Base-by-base conservation (phyloP, 1,284 basidiomycete genomes). In the Dichomitus squalens region DNA sequence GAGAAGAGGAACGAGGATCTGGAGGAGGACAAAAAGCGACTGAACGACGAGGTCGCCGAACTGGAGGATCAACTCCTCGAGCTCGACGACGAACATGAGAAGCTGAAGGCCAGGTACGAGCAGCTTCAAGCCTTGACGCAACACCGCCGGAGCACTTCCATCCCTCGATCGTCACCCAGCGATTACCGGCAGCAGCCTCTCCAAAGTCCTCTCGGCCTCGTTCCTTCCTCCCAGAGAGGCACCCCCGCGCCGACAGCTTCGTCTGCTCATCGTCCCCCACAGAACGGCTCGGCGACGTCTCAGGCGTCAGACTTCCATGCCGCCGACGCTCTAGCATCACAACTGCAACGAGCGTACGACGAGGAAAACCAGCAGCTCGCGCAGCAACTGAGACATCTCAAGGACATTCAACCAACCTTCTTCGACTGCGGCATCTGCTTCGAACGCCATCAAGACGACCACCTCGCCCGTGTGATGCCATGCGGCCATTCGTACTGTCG, bases 401-500 rank as follows among this genome's bases (percentile, higher is more conserved):
- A 68, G n/a, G 63, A 67, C 31, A 48, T 57, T 6, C 62, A 61
- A 21, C 76, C 75, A 43, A 57, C 53, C 9, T 66, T 72, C 23
- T 86, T 86, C 60, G 68, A 77, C 27, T 90, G 87, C 61, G 72
- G 76, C 3, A 75, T 88, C 34, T 90, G 88, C 64, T 68, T 85
- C 47, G 85, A 88, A 9, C 69, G 76, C 2, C 66, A 75, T 34
- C 71, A 76, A 1, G 73, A 79, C 53, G 81, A 84, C 58, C 66
- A 75, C 47, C 71, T 84, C 16, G 76, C 80, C 25, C 72, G 67
- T 14, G 64, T 86, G 16, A 72, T 78, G 0, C 66, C 61, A 2
- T 89, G 87, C 63, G 62, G 68, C 7, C 86, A 88, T 64, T 53
- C 57, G n/a, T 84, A 83, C 67, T 88, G 87, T 66, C 74, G 83